Evolutionary conservation across 306 rosid genomes (phyloP).

Genomic region (Lathyrus aphaca): DNA sequence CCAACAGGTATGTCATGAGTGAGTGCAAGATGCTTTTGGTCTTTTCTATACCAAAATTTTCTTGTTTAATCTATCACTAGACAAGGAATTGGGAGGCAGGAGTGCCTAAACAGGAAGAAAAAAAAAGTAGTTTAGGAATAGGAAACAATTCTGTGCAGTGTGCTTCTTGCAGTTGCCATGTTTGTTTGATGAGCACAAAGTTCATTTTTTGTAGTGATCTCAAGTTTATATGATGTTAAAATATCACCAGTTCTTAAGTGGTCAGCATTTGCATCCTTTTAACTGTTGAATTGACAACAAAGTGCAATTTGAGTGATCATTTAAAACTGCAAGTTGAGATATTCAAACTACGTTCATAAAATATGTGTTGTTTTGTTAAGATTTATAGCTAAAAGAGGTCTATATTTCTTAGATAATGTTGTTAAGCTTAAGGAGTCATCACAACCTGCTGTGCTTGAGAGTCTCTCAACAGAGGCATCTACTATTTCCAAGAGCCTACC

Average conservation of each 20-base stretch:
- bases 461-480: slow-evolving; percentile 41
- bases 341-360: background rate
- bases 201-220: background rate
- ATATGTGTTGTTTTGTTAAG: slow-evolving; percentile 29
- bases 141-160: slow-evolving; percentile 16
- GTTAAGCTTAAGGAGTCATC: slow-evolving; percentile 38
- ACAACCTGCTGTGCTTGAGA: slow-evolving; percentile 38
- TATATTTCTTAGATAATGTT: slow-evolving; percentile 55
- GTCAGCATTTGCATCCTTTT: slow-evolving; percentile 9
- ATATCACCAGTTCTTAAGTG: background rate
- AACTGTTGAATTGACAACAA: slow-evolving; percentile 22
- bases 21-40: slow-evolving; percentile 18
- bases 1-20: slow-evolving; percentile 57
- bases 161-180: slow-evolving; percentile 27
- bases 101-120: slow-evolving; percentile 9
- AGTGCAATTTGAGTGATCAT: background rate
- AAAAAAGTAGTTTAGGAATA: slow-evolving; percentile 1
- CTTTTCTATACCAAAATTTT: slow-evolving; percentile 1
- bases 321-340: slow-evolving; percentile 16
- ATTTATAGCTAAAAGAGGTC: slow-evolving; percentile 29
- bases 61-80: slow-evolving; percentile 21
- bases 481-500: slow-evolving; percentile 38
- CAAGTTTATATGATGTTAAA: slow-evolving; percentile 21
- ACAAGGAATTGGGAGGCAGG: slow-evolving; percentile 2
- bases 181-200: slow-evolving; percentile 19